Base-by-base conservation (phyloP, 345 rosid species). In the Passiflora organensis region DNA sequence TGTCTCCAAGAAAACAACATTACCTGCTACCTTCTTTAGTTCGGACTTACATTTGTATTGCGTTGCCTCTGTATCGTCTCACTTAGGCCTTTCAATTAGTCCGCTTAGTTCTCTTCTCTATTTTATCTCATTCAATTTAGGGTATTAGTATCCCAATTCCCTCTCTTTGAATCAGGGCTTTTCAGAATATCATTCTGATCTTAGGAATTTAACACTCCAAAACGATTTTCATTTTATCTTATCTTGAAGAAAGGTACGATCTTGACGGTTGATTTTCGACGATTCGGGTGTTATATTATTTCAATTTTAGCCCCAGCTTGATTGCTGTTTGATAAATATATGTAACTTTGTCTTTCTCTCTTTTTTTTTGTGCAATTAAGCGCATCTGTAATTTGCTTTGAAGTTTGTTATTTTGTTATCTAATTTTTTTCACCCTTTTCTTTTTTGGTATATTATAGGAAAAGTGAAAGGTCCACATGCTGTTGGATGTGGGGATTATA, bases 391-490 rank as follows among this genome's bases (percentile, higher is more conserved):
- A 32, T 10, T 43, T 4, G 18, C 8, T 18, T 22, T 58, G n/a
- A 19, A 42, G 13, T 34, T 53, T 37, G 38, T 53, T 16, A 17
- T 37, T 43, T 47, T 47, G n/a, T 10, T 20, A 23, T 10, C 21
- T 0, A 32, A 32, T 28, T n/a, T 28, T 25, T 16, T 14, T 15
- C 6, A 1, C 3, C 12, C 37, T 53, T 53, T n/a, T n/a, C n/a
- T 32, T 20, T 32, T 52, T 12, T 28, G 25, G 8, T 24, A 56
- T 21, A 13, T 4, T 23, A n/a, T 44, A 32, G 19, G 20, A n/a
- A n/a, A n/a, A n/a, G n/a, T n/a, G 34, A 41, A 48, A 32, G 51
- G 66, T 60, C 66, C 48, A 60, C 51, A 51, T 13, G 6, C 54
- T 55, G 34, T 43, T 50, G 71, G 17, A 46, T 34, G 19, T 37